Base-by-base conservation (phyloP, 2,329 filamentous ascomycete genomes). In the Rutstroemia sydowiana region DNA sequence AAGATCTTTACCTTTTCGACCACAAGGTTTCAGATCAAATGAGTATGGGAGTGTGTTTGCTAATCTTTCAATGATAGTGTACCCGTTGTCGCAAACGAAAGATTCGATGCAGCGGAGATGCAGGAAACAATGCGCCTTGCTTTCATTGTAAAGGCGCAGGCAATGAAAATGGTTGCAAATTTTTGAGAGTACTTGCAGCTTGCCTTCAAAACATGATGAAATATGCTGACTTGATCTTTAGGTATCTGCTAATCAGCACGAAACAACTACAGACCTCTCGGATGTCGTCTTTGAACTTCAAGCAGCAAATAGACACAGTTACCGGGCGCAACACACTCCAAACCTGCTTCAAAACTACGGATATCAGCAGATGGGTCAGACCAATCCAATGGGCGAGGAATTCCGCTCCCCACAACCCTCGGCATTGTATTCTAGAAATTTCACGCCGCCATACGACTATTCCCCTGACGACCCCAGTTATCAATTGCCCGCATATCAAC, bases 21-120 rank as follows among this genome's bases (percentile, higher is more conserved):
- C 18, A 40, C 37, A 18, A 44, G 5, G 31, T 10, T 11, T 32
- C 13, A 5, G 45, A 39, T 51, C 14, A 26, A 28, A 14, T 36
- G n/a, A 26, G 23, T 26, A 8, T 48, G 45, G 44, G 18, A 16
- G 8, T 16, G 18, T 1, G 13, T 37, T 45, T 30, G 26, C 48
- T 51, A 21, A 46, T 18, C n/a, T 50, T 34, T 43, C 30, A 54
- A 50, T 30, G 18, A 18, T 58, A 96, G 92, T 97, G 92, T 68
- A 81, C 82, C 32, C 82, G 92, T 59, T 97, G 92, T 70, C 82
- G 92, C 55, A 91, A 92, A 71, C 81, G 92, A 54, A 97, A 97
- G 75, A 97, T 97, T 62, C 85, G 88, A 61, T 97, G 92, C 72
- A 95, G 87, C 63, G 92, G 92, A 40, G 89, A 95, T 65, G 75